Evolutionary conservation across 352 stramenopile species (phyloP).

Genomic region (Globisporangium solare): DNA sequence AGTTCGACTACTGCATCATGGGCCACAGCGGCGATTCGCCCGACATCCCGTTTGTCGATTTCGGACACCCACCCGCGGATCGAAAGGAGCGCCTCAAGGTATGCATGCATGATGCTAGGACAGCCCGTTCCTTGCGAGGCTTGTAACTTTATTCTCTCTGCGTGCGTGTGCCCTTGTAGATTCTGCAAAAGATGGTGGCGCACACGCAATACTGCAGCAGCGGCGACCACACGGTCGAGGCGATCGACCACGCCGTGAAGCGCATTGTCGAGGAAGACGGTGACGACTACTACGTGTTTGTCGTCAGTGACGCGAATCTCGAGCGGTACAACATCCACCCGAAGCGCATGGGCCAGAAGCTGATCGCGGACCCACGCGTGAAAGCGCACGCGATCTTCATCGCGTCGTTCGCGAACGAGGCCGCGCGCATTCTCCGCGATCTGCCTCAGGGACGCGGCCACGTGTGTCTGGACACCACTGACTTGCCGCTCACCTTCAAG

Average conservation of each 20-base stretch:
- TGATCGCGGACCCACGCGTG: conserved; percentile 47
- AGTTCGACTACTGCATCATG: conserved; percentile 91
- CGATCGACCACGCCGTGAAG: conserved; percentile 79
- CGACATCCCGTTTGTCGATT: conserved; percentile 89
- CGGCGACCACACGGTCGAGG: conserved; percentile 93
- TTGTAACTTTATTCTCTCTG: not conserved
- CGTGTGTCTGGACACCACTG: conserved; percentile 74
- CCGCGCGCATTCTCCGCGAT: conserved; percentile 50
- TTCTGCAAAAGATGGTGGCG: conserved; percentile 92
- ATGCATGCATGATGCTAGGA: conserved; percentile 2
- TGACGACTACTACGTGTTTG: conserved; percentile 89
- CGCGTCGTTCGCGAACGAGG: conserved; percentile 80
- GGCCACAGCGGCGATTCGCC: conserved; percentile 89
- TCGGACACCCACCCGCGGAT: conserved; percentile 72
- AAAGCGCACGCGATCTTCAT: conserved; percentile 84
- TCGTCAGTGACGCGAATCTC: conserved; percentile 95
- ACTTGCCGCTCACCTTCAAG: conserved; percentile 81
- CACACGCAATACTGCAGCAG: conserved; percentile 93
- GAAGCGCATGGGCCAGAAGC: conserved; percentile 41
- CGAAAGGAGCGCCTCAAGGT: conserved; percentile 85
- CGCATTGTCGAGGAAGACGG: conserved; percentile 54
- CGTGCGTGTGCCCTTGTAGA: conserved; percentile 1
- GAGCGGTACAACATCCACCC: conserved; percentile 87
- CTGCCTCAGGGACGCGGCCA: conserved; percentile 68
- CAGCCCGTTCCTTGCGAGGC: not conserved